phyloP scores from a whole-genome alignment of 441 rosid species.

The Metrosideros polymorpha region DNA sequence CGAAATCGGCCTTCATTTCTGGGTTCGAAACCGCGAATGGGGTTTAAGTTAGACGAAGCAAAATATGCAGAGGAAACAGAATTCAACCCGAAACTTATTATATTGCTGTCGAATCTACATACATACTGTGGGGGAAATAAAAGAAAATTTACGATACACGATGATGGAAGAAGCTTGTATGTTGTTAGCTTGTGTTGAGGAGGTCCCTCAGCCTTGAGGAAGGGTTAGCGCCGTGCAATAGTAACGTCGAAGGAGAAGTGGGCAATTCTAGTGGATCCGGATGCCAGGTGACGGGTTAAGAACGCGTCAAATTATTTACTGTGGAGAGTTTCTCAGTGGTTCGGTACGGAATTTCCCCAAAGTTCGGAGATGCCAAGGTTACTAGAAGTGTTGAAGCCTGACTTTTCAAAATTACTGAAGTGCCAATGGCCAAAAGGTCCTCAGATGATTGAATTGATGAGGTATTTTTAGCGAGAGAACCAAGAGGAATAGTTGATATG shows the following conservation, averaged over 20 bases:
- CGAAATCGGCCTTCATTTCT: neutral
- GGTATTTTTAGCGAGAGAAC: neutral
- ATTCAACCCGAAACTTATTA: neutral
- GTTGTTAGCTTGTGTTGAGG: neutral
- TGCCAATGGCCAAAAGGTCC: neutral
- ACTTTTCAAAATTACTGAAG: too few relatives aligned
- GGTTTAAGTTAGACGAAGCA: neutral
- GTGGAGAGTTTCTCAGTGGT: neutral
- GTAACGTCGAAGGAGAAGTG: neutral
- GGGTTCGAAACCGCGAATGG: neutral
- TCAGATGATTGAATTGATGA: neutral
- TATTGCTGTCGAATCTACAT: neutral
- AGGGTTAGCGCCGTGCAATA: neutral
- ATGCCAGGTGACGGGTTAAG: too few relatives aligned
- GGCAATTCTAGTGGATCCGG: neutral
- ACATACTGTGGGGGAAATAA: neutral
- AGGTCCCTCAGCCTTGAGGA: neutral
- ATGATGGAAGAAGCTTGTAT: neutral
- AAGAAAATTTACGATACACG: neutral
- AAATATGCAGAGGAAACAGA: neutral
- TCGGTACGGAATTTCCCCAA: neutral
- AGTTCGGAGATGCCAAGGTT: neutral
- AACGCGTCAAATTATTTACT: neutral
- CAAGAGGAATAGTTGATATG: neutral
- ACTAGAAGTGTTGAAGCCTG: too few relatives aligned